Conservation (phyloP, 352 stramenopile genomes). For the Aphanomyces cochlioides region DNA sequence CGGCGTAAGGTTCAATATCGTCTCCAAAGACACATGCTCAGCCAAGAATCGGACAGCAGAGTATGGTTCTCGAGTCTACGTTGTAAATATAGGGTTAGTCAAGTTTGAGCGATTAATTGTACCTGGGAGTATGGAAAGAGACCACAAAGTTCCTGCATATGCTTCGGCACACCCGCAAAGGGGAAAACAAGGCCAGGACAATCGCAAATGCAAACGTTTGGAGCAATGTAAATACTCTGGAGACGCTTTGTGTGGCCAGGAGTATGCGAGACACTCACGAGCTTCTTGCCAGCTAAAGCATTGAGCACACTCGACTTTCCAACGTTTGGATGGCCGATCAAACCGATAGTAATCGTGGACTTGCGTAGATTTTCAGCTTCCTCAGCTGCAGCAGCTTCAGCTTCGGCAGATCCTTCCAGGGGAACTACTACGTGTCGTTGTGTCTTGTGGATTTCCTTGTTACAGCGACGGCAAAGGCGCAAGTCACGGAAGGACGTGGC, state of each 20-base stretch:
- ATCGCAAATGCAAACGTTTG: constrained; percentile 82
- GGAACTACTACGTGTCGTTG: constrained; percentile 59
- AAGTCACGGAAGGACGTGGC: constrained; percentile 62
- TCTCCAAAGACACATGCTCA: constrained; percentile 67
- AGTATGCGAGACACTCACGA: constrained; percentile 83
- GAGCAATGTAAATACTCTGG: constrained; percentile 80
- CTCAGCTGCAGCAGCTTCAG: constrained; percentile 33
- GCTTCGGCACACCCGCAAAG: constrained; percentile 74
- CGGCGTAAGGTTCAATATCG: constrained; percentile 65
- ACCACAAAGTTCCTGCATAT: constrained; percentile 77
- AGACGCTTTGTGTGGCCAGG: constrained; percentile 81
- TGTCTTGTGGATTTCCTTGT: constrained; percentile 63
- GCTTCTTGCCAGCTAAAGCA: constrained; percentile 79
- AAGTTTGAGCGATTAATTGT: neutral
- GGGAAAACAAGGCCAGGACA: constrained; percentile 84
- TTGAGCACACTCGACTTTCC: constrained; percentile 87
- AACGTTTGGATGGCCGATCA: constrained; percentile 88
- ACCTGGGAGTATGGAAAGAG: constrained; percentile 80
- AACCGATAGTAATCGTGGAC: constrained; percentile 67
- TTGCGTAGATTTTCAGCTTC: constrained; percentile 43
- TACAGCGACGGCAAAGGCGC: constrained; percentile 61
- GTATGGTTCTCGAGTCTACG: constrained; percentile 83
- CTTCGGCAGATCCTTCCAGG: constrained; percentile 37
- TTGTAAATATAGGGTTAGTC: neutral
- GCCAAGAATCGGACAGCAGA: constrained; percentile 81